Base-by-base conservation (phyloP, 805 yeast species). In the Starmerella apis region DNA sequence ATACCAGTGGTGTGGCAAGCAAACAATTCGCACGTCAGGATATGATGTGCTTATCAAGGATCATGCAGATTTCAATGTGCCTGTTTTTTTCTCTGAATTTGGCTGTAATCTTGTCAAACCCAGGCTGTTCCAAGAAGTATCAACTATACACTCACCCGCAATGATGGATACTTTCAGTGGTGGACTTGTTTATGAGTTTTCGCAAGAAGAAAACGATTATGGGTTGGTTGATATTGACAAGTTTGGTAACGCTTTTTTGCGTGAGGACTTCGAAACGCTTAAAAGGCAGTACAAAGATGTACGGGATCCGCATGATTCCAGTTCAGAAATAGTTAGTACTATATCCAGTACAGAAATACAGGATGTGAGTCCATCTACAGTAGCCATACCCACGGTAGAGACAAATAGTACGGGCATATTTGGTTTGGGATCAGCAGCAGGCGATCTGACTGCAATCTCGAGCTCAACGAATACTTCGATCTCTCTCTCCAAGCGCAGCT, bases 51-150 rank as follows among this genome's bases (percentile, higher is more conserved):
- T 90, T 28, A 83, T 84, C 8, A 71, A 72, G 28, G 94, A 85
- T 53, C 88, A 86, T 62, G 62, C 68, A 20, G 75, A 76, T 31
- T 86, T 75, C 62, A 64, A 83, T 2, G 76, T 79, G 49, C 97
- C 97, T 0, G 76, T 90, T 0, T 83, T 90, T 64, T 76, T 90
- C 47, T 86, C 96, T 1, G 97, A 90, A 69, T 86, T 79, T 67
- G 96, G 96, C 5, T 87, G 96, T 66, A 87, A 87, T 61, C 80
- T 78, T 53, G 81, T 87, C 2, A 66, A 70, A 23, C 96, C 96
- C 2, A 75, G 96, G 54, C 58, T 66, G 4, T 88, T 88, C 65
- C 85, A 81, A 38, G 96, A 88, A 63, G 76, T 86, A 23, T 71
- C 70, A 18, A 71, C 85, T 2, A 69, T 88, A 20, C 86, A 78